These are phyloP conservation scores for Corymbia maculata DNA, from an alignment of 345 rosid genomes.

Conservation along the genomic window DNA sequence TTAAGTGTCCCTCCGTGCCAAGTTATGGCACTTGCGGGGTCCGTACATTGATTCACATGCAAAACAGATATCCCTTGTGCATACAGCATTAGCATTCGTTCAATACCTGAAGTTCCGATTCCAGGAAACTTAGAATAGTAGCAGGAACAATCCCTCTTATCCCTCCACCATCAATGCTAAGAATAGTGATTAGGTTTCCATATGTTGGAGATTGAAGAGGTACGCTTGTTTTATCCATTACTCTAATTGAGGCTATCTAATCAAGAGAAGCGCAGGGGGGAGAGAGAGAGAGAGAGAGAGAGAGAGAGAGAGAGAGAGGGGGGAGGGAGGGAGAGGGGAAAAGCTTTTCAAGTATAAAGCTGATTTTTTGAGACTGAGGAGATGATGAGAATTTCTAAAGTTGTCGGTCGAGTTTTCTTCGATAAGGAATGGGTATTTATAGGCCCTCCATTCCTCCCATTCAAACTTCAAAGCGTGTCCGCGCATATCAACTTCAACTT, in stretches of 20 bases:
- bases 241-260: not conserved
- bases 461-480: not conserved
- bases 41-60: not conserved
- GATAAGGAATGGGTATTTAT: not conserved
- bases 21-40: no score
- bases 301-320: not conserved
- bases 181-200: slow-evolving; percentile 24
- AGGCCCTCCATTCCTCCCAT: not conserved
- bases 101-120: slow-evolving; percentile 17
- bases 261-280: not conserved
- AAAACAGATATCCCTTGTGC: not conserved
- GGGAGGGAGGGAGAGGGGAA: not conserved
- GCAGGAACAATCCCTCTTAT: slow-evolving; percentile 34
- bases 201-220: slow-evolving; percentile 11
- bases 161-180: slow-evolving; percentile 47
- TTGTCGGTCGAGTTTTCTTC: not conserved
- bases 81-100: not conserved
- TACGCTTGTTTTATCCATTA: not conserved
- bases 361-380: not conserved
- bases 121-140: slow-evolving; percentile 16
- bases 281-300: not conserved
- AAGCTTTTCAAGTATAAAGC: not conserved
- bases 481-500: not conserved
- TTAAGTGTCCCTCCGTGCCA: no score
- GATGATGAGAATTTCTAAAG: not conserved